Percentiles rank a stretch among this genome's conserved stretches.
Evolutionary conservation across 768 basidiomycete genomes (phyloP).

Genomic region (Boletellus ananiceps): DNA sequence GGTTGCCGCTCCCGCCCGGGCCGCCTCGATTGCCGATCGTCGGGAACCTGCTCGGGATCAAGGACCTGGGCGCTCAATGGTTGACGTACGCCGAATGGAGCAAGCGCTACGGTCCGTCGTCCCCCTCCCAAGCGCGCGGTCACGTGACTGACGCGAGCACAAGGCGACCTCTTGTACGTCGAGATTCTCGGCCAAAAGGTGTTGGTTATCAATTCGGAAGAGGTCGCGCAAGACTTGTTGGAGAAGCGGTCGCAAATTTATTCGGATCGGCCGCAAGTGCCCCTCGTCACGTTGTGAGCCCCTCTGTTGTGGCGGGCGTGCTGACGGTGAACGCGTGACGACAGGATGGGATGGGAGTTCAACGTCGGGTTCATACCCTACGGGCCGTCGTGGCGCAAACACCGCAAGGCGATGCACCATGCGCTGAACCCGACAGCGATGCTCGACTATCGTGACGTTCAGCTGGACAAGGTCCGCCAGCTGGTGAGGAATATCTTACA

Average conservation of each 20-base stretch:
- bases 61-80: conserved; percentile 35
- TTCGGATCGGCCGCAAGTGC: conserved; percentile 25
- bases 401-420: conserved; percentile 36
- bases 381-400: conserved; percentile 35
- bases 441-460: conserved; percentile 29
- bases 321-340: background rate
- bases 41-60: conserved; percentile 42
- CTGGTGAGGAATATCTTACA: conserved; percentile 29
- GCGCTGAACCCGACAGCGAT: conserved; percentile 30
- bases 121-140: background rate
- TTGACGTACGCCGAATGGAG: conserved; percentile 40
- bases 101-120: conserved; percentile 35
- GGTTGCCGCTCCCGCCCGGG: conserved; percentile 38
- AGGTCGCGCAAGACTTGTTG: conserved; percentile 24
- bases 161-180: conserved; percentile 27
- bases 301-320: background rate
- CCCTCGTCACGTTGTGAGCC: conserved; percentile 20
- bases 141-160: background rate
- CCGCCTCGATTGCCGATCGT: conserved; percentile 40
- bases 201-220: conserved; percentile 22
- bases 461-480: conserved; percentile 29
- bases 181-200: conserved; percentile 24
- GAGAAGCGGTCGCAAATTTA: conserved; percentile 28
- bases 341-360: conserved; percentile 37
- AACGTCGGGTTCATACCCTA: conserved; percentile 34